These are phyloP conservation scores for Betula pendula DNA, from an alignment of 306 rosid species.

Conservation along the genomic window DNA sequence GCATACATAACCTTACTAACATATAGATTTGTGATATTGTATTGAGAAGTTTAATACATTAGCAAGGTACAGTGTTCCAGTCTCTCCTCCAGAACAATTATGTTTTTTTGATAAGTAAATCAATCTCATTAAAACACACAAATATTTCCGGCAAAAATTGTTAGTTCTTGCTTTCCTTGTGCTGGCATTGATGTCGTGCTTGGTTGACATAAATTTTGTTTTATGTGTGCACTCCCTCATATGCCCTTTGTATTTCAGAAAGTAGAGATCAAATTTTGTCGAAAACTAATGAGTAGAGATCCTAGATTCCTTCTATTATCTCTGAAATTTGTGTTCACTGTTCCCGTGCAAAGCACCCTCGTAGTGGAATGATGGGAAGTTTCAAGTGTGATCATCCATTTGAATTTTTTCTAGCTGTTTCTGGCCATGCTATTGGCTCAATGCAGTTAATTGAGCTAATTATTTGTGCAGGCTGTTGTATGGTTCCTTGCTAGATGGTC, in stretches of 20 bases:
- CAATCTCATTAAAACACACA: too few species aligned
- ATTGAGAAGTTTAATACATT: conserved; percentile 10
- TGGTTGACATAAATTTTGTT: neutral
- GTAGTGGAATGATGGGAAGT: neutral
- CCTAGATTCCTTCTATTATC: neutral
- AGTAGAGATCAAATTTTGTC: neutral
- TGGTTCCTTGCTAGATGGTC: conserved; percentile 99
- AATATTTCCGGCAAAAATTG: conserved; percentile 4
- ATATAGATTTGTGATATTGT: conserved; percentile 12
- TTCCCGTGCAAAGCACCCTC: neutral
- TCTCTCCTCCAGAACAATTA: neutral
- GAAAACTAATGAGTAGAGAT: neutral
- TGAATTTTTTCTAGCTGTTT: neutral
- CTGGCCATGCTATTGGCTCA: conserved; percentile 4
- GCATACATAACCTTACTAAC: conserved; percentile 13
- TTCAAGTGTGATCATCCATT: conserved; percentile 16
- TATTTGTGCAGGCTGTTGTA: conserved; percentile 73
- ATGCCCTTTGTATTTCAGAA: conserved; percentile 9
- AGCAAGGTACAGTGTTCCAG: conserved; percentile 3
- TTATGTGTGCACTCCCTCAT: neutral
- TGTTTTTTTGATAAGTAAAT: too few species aligned
- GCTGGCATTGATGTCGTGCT: neutral
- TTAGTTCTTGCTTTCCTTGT: neutral
- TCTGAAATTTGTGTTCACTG: neutral
- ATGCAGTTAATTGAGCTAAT: conserved; percentile 15